phyloP scores from a whole-genome alignment of 257 asterid species.

The Verbascum thapsus region DNA sequence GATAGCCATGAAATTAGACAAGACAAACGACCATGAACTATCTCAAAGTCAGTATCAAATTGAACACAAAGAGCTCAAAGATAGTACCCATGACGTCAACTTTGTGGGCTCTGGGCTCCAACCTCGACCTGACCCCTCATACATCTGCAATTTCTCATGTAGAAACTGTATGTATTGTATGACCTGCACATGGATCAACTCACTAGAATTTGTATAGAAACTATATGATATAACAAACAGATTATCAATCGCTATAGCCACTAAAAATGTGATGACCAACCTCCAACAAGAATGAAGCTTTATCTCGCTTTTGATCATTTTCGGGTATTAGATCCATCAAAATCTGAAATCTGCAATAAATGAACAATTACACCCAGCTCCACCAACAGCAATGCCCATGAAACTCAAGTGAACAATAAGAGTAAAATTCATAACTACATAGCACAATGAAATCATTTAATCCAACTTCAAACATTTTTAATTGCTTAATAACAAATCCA shows the following conservation, averaged over 20 bases:
- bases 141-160: conserved; percentile 64
- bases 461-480: not conserved
- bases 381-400: conserved; percentile 6
- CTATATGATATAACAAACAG: not conserved
- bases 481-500: not conserved
- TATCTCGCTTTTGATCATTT: conserved; percentile 76
- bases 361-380: conserved; percentile 19
- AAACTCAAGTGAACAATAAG: not conserved
- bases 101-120: conserved; percentile 79
- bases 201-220: conserved; percentile 24
- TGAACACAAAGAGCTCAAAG: conserved; percentile 20
- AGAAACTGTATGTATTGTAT: conserved; percentile 81
- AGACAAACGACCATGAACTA: conserved; percentile 4
- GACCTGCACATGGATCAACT: conserved; percentile 57
- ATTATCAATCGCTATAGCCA: not conserved
- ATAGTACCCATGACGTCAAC: conserved; percentile 64
- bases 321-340: conserved; percentile 76
- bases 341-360: conserved; percentile 62
- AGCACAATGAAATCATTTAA: not conserved
- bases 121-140: conserved; percentile 64
- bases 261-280: conserved; percentile 41
- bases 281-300: conserved; percentile 81
- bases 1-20: not conserved
- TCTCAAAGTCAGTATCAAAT: conserved; percentile 21
- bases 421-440: not conserved